Evolutionary conservation across 179 eudicot genomes (phyloP), one percentile per base, ranked within the genome.

Genomic region (Silene vulgaris): DNA sequence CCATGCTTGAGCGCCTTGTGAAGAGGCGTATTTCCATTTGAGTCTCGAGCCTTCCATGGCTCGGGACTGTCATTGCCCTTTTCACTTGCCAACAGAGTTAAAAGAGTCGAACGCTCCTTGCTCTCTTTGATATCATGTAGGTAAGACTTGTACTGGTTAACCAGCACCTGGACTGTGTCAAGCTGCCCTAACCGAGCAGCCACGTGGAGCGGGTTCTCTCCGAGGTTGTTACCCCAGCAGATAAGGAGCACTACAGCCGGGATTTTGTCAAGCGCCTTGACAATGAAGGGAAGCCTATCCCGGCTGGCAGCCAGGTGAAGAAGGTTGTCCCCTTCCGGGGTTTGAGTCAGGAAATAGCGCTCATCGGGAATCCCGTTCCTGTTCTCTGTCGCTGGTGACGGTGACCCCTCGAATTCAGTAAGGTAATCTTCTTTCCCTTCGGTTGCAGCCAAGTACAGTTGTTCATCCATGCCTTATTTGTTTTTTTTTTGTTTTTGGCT

Each of bases 11-110:
- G 82, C 54, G 86, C 86, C 75, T 75, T 79, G 23, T 83, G 88
- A 48, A 86, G 75, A 9, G 88, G 83, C 0, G 86, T 86, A 71
- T 83, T 80, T 5, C 86, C 86, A 19, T 78, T 73, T 1, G 80
- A 77, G 74, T 86, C 84, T 5, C 75, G 83, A 72, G 77, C 85
- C 48, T 61, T 29, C 88, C 86, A 86, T 23, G 88, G 88, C 64
- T 83, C 85, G 1, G 80, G 57, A 61, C 67, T 72, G 0, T 66
- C 78, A 4, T 26, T 66, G 0, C 88, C 88, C 54, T 77, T 80
- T 77, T 83, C 88, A 20, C 73, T 77, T 21, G 74, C 75, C 69
- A 81, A 70, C 11, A 73, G 76, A 11, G 81, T 69, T 16, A 85
- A 21, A 52, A 83, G 52, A 7, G 76, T 75, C 16, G 84, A 83